phyloP scores from a whole-genome alignment of 257 asterid genomes.

The Gentiana dahurica region DNA sequence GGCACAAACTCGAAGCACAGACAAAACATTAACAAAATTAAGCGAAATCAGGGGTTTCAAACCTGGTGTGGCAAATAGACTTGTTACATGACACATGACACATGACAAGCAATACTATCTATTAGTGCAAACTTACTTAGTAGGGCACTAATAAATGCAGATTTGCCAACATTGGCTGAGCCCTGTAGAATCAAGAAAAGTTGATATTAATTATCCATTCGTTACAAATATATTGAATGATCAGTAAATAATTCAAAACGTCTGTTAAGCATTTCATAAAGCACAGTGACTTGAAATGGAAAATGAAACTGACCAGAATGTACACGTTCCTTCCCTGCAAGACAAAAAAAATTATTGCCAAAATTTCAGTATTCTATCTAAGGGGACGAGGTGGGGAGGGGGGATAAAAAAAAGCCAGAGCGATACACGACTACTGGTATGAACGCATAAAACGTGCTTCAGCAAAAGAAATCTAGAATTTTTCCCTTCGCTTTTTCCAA shows the following conservation, averaged over 20 bases:
- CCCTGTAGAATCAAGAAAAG: slow-evolving; percentile 50
- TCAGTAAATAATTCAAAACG: too few species aligned
- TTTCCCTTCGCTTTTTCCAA: too few species aligned
- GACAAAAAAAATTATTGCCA: slow-evolving; percentile 6
- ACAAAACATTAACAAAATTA: neutral
- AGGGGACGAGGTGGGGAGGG: neutral
- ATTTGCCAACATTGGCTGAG: slow-evolving; percentile 94
- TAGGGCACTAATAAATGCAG: slow-evolving; percentile 89
- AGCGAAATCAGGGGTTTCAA: neutral
- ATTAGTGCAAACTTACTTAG: slow-evolving; percentile 52
- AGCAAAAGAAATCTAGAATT: too few species aligned
- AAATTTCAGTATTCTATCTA: neutral
- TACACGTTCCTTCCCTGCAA: slow-evolving; percentile 96
- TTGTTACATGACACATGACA: neutral
- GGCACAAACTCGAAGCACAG: neutral
- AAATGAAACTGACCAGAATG: slow-evolving; percentile 57
- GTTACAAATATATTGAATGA: neutral
- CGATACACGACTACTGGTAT: neutral
- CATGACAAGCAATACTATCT: neutral
- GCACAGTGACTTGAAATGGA: too few species aligned
- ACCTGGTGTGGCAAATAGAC: neutral
- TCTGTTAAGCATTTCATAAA: too few species aligned
- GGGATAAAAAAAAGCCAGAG: neutral
- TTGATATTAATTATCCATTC: neutral
- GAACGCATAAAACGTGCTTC: neutral